Evolutionary conservation across 495 filamentous ascomycete genomes (phyloP).

Genomic region (Tuber microsphaerosporum): DNA sequence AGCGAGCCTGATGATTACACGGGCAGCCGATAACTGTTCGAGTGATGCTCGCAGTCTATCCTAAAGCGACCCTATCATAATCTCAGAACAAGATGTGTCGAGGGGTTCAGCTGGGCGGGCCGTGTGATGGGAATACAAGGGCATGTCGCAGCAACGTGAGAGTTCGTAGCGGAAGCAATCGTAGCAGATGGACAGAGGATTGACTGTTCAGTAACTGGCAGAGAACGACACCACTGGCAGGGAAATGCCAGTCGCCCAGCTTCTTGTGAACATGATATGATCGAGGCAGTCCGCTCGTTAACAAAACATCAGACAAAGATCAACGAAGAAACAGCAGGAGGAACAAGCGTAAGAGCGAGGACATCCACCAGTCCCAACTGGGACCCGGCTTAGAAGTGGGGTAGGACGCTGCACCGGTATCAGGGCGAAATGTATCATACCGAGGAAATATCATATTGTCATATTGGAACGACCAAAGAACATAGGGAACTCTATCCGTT

Average conservation of each 20-base stretch:
- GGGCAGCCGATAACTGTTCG: background rate
- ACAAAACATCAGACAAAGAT: background rate
- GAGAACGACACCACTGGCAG: background rate
- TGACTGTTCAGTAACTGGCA: background rate
- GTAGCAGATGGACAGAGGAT: background rate
- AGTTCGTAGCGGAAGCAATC: background rate
- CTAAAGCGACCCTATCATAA: background rate
- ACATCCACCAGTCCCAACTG: background rate
- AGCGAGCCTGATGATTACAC: background rate
- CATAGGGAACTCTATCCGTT: background rate
- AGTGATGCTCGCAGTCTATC: background rate
- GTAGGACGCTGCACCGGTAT: background rate
- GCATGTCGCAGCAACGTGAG: background rate
- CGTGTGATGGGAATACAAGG: background rate
- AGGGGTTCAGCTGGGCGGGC: background rate
- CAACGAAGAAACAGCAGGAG: background rate
- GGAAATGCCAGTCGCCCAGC: background rate
- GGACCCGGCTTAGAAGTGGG: background rate
- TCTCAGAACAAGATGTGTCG: background rate
- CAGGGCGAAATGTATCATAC: background rate
- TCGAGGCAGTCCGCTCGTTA: background rate
- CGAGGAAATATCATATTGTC: background rate
- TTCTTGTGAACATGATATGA: background rate
- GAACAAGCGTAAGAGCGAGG: background rate
- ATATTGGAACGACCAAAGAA: background rate